Percentiles rank a stretch among this genome's conserved stretches.
Conservation (phyloP, 345 rosid genomes). For the Excoecaria cochinchinensis region DNA sequence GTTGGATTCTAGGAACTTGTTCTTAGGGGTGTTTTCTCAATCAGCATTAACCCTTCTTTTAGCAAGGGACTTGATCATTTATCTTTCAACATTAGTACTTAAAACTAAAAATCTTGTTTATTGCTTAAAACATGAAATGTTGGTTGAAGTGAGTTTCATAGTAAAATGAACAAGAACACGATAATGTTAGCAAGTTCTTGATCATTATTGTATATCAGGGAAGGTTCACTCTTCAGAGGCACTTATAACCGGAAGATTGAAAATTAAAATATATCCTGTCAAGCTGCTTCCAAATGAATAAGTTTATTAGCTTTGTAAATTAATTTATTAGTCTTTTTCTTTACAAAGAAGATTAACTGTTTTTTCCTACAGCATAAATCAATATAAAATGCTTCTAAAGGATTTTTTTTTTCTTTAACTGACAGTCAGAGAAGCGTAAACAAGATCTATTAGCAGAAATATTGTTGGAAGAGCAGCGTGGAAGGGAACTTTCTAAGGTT, state of each 20-base stretch:
- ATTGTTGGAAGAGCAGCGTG: conserved; percentile 62
- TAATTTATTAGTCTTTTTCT: background rate
- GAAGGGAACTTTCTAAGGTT: conserved; percentile 59
- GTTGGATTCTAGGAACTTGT: background rate
- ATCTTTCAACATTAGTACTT: too few relatives aligned
- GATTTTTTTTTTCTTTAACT: conserved; percentile 20
- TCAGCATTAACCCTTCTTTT: background rate
- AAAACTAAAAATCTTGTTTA: too few relatives aligned
- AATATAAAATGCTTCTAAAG: conserved; percentile 1
- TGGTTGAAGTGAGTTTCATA: too few relatives aligned
- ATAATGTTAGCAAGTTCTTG: background rate
- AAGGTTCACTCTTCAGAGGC: background rate
- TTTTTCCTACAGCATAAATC: background rate
- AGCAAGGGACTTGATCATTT: background rate
- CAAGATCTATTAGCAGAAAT: conserved; percentile 63
- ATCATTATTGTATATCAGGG: background rate
- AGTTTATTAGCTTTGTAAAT: background rate
- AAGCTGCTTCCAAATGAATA: background rate
- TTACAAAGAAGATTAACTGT: background rate
- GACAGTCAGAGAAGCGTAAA: conserved; percentile 84
- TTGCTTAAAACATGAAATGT: too few relatives aligned
- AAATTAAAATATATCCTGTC: background rate
- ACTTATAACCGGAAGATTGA: background rate
- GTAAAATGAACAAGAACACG: background rate
- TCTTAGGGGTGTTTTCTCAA: background rate